Evolutionary conservation across 23 red algal genomes (phyloP).

Genomic region (Gracilariopsis chorda): DNA sequence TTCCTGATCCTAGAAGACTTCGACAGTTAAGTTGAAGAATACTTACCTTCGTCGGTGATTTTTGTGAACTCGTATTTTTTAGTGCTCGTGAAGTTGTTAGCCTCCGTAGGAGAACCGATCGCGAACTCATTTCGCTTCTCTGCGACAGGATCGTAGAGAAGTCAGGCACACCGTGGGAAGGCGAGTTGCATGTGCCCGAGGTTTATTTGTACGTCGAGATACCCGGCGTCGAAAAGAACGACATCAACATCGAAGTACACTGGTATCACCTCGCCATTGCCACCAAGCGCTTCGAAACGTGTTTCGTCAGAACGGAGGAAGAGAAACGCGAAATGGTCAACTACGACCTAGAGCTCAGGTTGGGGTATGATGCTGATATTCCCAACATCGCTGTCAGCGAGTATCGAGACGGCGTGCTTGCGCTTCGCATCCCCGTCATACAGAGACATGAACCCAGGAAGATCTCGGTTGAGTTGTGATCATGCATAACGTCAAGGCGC

Average conservation of each 20-base stretch:
- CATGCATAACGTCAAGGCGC: too few species aligned
- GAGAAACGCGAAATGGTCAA: background rate
- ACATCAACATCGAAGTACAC: background rate
- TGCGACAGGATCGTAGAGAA: too few species aligned
- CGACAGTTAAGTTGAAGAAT: too few species aligned
- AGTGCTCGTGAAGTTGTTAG: too few species aligned
- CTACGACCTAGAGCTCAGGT: background rate
- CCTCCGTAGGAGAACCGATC: too few species aligned
- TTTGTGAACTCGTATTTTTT: too few species aligned
- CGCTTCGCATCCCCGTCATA: background rate
- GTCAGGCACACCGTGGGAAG: too few species aligned
- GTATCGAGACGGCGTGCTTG: background rate
- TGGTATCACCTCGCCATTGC: background rate
- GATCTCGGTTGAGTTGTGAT: background rate
- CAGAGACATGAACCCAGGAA: background rate
- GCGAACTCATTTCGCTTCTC: too few species aligned
- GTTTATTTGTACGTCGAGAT: background rate
- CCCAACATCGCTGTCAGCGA: background rate
- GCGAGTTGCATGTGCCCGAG: too few species aligned
- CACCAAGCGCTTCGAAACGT: background rate
- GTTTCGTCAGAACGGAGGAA: background rate
- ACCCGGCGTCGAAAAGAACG: conserved; percentile 2
- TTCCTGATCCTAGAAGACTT: too few species aligned
- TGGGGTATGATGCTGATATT: background rate
- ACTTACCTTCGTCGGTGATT: too few species aligned